Evolutionary conservation across 495 filamentous ascomycete genomes (phyloP), one percentile per base, ranked within the genome.

Genomic region (Aspergillus sclerotioniger): DNA sequence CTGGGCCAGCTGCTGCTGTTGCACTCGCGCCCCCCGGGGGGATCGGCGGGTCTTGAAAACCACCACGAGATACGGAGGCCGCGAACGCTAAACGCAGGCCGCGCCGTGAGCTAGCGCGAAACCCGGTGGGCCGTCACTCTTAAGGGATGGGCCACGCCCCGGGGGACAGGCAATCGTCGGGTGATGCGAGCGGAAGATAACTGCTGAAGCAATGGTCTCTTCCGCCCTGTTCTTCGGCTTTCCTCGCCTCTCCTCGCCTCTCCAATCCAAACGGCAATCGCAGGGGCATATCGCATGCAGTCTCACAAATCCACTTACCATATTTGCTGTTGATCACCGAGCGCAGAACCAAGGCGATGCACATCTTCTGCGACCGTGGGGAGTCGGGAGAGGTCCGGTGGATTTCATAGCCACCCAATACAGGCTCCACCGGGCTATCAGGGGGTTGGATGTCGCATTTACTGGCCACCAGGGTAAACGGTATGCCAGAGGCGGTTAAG

Each of bases 381-480:
- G 80, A 82, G 51, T 84, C 81, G 43, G 81, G 74, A 28, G 90
- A 89, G 10, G 87, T 90, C 62, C 89, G 87, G 61, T 88, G 86
- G 54, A 87, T 82, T 56, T 87, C 85, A 58, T 91, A 78, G 53
- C 82, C 83, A 12, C 80, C 80, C 35, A 86, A 71, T 53, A 80
- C 65, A 20, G 67, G 80, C 57, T 80, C 79, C 51, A 83, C 74
- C 55, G 80, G 67, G 49, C 60, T 64, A 50, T 73, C 66, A 19
- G 71, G 67, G 20, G 59, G 63, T 60, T 89, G 84, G 47, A 93
- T 78, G 66, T 95, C 91, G 75, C 88, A 93, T 78, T 95, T 96
- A 62, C 86, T 91, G 51, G 90, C 87, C 33, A 93, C 91, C 47
- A 95, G 80, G 44, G 91, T 74, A 56, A 85, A 85, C 8, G 91